Percentiles rank a stretch among this genome's conserved stretches.
Conservation (phyloP, 176 grass and related monocot species). For the Ananas comosus region DNA sequence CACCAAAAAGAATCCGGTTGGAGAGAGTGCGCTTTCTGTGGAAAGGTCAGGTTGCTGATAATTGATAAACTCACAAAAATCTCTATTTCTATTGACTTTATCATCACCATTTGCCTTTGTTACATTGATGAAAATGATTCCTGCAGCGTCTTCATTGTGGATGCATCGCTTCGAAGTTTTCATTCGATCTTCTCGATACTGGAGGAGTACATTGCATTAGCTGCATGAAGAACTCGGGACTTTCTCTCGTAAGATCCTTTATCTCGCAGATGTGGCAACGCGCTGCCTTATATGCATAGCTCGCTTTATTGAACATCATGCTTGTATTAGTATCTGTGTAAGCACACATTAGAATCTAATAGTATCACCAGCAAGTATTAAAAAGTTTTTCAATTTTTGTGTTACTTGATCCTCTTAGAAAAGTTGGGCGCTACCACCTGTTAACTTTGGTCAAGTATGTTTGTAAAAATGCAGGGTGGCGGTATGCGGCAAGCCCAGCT, state of each 20-base stretch:
- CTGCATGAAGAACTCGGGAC: constrained; percentile 67
- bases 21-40: constrained; percentile 93
- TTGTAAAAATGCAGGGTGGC: no score
- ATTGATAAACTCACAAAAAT: neutral
- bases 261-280: neutral
- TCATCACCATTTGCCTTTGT: neutral
- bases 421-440: no score
- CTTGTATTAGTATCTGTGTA: neutral
- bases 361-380: no score
- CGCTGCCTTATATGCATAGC: neutral
- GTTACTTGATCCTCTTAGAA: no score
- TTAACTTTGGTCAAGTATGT: no score
- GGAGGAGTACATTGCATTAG: constrained; percentile 80
- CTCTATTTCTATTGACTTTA: neutral
- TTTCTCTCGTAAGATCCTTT: constrained; percentile 62
- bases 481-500: no score
- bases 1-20: constrained; percentile 97
- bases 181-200: constrained; percentile 90
- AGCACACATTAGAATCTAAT: no score
- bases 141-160: constrained; percentile 87
- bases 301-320: neutral
- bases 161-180: constrained; percentile 84
- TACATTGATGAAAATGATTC: neutral
- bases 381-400: no score
- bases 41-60: constrained; percentile 55